These are phyloP conservation scores for Lachnellula willkommii DNA, from an alignment of 2,329 filamentous ascomycete genomes.

Conservation along the genomic window DNA sequence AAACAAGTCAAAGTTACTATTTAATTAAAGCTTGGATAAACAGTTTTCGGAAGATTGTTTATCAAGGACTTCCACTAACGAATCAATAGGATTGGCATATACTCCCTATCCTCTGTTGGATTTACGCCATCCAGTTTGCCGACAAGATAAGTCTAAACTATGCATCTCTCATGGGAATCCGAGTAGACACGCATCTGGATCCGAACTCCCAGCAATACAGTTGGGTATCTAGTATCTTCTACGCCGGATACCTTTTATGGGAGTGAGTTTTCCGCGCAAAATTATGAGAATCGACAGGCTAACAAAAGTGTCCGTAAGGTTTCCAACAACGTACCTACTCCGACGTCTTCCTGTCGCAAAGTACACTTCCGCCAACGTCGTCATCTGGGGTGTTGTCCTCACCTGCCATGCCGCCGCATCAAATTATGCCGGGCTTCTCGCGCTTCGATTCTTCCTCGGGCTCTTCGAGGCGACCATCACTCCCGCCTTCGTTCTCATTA, in stretches of 20 bases:
- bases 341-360: background rate
- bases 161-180: slow-evolving; percentile 28
- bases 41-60: too few species aligned
- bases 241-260: slow-evolving; percentile 20
- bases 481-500: slow-evolving; percentile 50
- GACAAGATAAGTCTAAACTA: slow-evolving; percentile 40
- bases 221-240: slow-evolving; percentile 21
- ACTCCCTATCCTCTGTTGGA: slow-evolving; percentile 42
- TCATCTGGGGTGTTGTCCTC: slow-evolving; percentile 35
- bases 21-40: too few species aligned
- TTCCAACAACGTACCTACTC: background rate
- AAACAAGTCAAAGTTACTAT: too few species aligned
- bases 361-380: slow-evolving; percentile 12
- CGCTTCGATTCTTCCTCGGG: slow-evolving; percentile 50
- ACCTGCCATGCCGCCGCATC: slow-evolving; percentile 32
- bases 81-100: too few species aligned
- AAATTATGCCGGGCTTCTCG: slow-evolving; percentile 35
- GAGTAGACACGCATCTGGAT: background rate
- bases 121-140: slow-evolving; percentile 52
- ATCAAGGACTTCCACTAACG: too few species aligned
- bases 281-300: too few species aligned
- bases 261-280: slow-evolving; percentile 2
- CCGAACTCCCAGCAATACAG: slow-evolving; percentile 13
- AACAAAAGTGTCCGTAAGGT: too few species aligned
- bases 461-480: slow-evolving; percentile 49